Evolutionary conservation across 1,284 basidiomycete genomes (phyloP), one percentile per base, ranked within the genome.

Genomic region (Phylloporus sp.): DNA sequence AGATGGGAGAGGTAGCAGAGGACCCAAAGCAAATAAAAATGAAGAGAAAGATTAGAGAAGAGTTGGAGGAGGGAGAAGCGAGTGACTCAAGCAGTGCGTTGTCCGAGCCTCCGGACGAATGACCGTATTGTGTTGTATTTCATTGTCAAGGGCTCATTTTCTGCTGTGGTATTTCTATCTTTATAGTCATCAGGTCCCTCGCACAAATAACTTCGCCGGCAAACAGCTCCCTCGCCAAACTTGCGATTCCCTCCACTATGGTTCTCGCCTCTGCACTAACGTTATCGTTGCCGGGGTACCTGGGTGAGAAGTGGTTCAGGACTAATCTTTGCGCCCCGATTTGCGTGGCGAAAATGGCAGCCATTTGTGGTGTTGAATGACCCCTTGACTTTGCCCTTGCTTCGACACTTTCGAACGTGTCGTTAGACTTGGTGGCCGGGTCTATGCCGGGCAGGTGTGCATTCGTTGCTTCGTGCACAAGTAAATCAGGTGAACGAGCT

Each of bases 341-440:
- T 5, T 76, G 77, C 69, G 82, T 85, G 2, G 93, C 96, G 75
- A 98, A 97, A 28, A 81, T 81, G 12, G 92, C 96, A 22, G 95
- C 96, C 86, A 96, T 93, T 68, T 93, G 91, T 0, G 96, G 95
- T 11, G 96, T 98, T 17, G 94, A 96, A 78, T 98, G 96, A 0
- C 96, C 96, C 71, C 94, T 85, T 8, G 87, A 88, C 72, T 83
- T 86, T n/a, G 94, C 82, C 62, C 90, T 87, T 55, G 78, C 77
- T 70, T 91, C 84, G 5, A 95, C 86, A n/a, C 72, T 83, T 64
- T 86, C 84, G 65, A 84, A 82, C 18, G 87, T 88, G 63, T 88
- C 88, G 24, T 72, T 76, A 28, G 75, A 77, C 72, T 87, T 92
- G 61, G 85, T 89, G 46, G 77, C 76, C 13, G 78, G 74, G 66